A percentile compares a stretch with the other conserved stretches of the same genome.
Conservation (phyloP, 2,329 filamentous ascomycete species). For the Mycosphaerella sp. region DNA sequence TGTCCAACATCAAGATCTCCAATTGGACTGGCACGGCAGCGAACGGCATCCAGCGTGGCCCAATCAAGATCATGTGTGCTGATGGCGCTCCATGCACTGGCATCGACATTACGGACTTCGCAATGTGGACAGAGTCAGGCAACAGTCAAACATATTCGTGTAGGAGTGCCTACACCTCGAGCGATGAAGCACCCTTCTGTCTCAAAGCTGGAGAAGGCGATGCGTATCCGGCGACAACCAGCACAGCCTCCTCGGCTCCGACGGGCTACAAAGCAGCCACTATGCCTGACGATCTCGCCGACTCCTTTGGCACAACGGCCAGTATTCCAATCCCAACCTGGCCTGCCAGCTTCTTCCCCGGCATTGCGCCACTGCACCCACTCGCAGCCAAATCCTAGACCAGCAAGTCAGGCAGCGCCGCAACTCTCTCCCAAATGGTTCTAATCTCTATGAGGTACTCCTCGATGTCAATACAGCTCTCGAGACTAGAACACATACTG, state of each 20-base stretch:
- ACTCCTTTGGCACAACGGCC: constrained; percentile 31
- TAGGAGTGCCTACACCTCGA: constrained; percentile 41
- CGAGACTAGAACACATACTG: constrained; percentile 1
- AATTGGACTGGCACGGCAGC: constrained; percentile 53
- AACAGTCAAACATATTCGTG: constrained; percentile 41
- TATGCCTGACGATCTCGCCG: constrained; percentile 34
- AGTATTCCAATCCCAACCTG: constrained; percentile 41
- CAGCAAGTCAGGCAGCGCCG: neutral
- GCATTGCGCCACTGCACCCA: constrained; percentile 30
- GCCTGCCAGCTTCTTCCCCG: constrained; percentile 39
- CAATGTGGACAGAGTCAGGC: constrained; percentile 50
- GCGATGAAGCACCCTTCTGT: constrained; percentile 41
- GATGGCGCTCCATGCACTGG: constrained; percentile 48
- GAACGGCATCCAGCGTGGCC: constrained; percentile 47
- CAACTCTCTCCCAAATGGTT: neutral
- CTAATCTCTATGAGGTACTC: too few relatives aligned
- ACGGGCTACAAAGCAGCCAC: constrained; percentile 36
- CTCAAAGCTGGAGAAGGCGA: constrained; percentile 34
- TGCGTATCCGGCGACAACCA: constrained; percentile 33
- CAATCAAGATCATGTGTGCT: constrained; percentile 50
- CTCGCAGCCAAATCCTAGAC: constrained; percentile 3
- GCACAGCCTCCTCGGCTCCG: constrained; percentile 35
- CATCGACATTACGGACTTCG: constrained; percentile 47
- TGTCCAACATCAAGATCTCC: constrained; percentile 48
- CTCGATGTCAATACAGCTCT: constrained; percentile 1